Conservation (phyloP, 2,329 filamentous ascomycete species). For the Achaetomium macrosporum region DNA sequence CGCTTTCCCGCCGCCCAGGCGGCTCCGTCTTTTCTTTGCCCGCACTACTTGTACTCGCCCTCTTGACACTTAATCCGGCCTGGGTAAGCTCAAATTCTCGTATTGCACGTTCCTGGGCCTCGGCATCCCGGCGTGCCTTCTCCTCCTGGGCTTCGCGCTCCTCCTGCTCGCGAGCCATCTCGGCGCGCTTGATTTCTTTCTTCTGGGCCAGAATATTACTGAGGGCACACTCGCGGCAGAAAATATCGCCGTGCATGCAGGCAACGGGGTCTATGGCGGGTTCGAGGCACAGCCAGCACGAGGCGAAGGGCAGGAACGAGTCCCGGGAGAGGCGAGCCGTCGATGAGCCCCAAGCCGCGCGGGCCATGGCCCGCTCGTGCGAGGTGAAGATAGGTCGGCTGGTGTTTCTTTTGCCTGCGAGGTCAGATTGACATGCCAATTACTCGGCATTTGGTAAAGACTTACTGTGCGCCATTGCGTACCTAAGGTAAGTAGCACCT, state of each 20-base stretch:
- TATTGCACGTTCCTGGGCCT: conserved; percentile 64
- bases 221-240: conserved; percentile 91
- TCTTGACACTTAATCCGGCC: conserved; percentile 54
- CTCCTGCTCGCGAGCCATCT: conserved; percentile 58
- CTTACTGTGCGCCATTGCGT: conserved; percentile 43
- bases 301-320: conserved; percentile 86
- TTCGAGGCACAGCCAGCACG: conserved; percentile 81
- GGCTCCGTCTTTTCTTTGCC: conserved; percentile 27
- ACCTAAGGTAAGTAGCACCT: too few relatives aligned
- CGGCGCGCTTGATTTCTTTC: conserved; percentile 80
- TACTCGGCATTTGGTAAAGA: not conserved
- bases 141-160: conserved; percentile 58
- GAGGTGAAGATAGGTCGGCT: conserved; percentile 90
- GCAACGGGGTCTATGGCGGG: conserved; percentile 76
- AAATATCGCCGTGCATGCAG: conserved; percentile 79
- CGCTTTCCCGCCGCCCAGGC: conserved; percentile 12
- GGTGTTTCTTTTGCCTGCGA: conserved; percentile 74
- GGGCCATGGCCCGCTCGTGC: conserved; percentile 78
- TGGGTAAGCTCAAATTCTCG: conserved; percentile 81
- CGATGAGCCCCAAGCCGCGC: conserved; percentile 73
- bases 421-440: conserved; percentile 12
- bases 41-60: conserved; percentile 31
- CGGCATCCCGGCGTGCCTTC: conserved; percentile 56
- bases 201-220: conserved; percentile 86
- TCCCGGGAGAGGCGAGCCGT: conserved; percentile 83